Percentiles rank a stretch among this genome's conserved stretches.
Evolutionary conservation across 257 asterid species (phyloP).

Genomic region (Nemophila menziesii): DNA sequence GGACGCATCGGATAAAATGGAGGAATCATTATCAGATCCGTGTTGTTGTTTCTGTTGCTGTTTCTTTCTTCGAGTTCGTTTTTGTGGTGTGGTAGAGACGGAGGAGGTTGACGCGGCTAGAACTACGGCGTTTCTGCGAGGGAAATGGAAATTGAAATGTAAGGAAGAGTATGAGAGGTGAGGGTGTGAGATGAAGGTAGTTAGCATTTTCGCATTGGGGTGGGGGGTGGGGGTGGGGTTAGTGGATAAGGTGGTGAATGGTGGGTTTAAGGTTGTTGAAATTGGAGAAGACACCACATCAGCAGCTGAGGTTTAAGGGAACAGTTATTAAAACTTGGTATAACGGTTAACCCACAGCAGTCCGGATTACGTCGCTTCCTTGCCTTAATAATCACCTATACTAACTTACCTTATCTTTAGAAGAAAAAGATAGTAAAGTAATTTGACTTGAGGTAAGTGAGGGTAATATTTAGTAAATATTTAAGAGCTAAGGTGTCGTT

Average conservation of each 20-base stretch:
- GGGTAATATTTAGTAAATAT: no score
- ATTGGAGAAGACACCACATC: neutral
- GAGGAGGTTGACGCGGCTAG: constrained; percentile 37
- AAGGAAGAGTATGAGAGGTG: constrained; percentile 23
- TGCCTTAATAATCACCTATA: no score
- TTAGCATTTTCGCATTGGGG: constrained; percentile 4
- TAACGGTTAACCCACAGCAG: no score
- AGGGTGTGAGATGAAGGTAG: neutral
- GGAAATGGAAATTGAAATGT: constrained; percentile 24
- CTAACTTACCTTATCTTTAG: no score
- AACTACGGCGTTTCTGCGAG: constrained; percentile 23
- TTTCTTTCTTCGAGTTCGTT: constrained; percentile 57
- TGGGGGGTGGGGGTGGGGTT: neutral
- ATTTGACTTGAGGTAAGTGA: no score
- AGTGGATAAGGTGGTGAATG: neutral
- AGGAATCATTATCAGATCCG: constrained; percentile 35
- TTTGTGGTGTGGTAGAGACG: constrained; percentile 38
- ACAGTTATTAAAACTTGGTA: no score
- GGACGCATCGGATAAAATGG: constrained; percentile 37
- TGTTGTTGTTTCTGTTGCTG: constrained; percentile 34
- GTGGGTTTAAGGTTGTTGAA: constrained; percentile 1
- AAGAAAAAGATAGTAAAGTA: no score
- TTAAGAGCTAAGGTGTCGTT: no score
- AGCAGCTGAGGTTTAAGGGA: constrained; percentile 2
- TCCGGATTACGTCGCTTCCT: no score